Base-by-base conservation (phyloP, 1,284 basidiomycete species). In the Coniferiporia sulphurascens region DNA sequence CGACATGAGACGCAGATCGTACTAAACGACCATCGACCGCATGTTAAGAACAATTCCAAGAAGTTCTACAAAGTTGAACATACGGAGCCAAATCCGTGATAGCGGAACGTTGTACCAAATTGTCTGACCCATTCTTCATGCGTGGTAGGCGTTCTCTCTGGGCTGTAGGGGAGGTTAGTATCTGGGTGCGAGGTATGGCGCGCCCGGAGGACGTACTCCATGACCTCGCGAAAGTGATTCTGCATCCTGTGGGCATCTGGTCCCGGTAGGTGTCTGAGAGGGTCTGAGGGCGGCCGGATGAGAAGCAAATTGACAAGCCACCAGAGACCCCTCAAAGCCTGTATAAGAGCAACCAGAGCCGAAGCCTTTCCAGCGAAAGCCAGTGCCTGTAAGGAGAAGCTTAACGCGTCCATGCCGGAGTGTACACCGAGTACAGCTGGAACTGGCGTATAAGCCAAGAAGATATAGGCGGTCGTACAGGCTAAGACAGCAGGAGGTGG, bases 1-100 rank as follows among this genome's bases (percentile, higher is more conserved):
- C 0, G 81, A 76, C 68, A 84, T 72, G 9, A 84, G 66, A 34
- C 82, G 78, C 59, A 76, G 76, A 65, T 84, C 82, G 60, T 80
- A 77, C 80, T 82, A 55, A 43, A 38, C 32, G 35, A 43, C 34
- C 34, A 22, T n/a, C 10, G n/a, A n/a, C n/a, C n/a, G n/a, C n/a
- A n/a, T n/a, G n/a, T n/a, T n/a, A n/a, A n/a, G n/a, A n/a, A n/a
- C n/a, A n/a, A n/a, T n/a, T n/a, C n/a, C n/a, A n/a, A n/a, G n/a
- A n/a, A n/a, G n/a, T n/a, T n/a, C n/a, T n/a, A n/a, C n/a, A n/a
- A n/a, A n/a, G n/a, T n/a, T n/a, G n/a, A n/a, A 58, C 67, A 45
- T 56, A 78, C 79, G 64, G 67, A 73, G 52, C 80, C 81, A 68
- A 78, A 79, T 2, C 80, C 80, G 63, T 82, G 76, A 59, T 80